Evolutionary conservation across 345 rosid genomes (phyloP).

Genomic region (Corymbia maculata): DNA sequence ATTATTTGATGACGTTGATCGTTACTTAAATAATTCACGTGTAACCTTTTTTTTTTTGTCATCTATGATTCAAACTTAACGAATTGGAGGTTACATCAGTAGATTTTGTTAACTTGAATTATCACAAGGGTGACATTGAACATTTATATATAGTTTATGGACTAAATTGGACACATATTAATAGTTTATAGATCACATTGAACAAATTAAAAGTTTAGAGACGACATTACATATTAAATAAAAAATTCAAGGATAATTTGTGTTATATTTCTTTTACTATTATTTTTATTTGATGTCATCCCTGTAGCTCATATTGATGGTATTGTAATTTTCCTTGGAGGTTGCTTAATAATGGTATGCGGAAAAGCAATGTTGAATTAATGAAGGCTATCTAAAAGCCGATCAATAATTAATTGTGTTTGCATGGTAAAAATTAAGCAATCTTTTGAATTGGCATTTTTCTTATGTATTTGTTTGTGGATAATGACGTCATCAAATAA

Average conservation of each 20-base stretch:
- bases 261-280: neutral
- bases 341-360: neutral
- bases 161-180: neutral
- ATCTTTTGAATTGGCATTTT: neutral
- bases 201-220: neutral
- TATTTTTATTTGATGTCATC: neutral
- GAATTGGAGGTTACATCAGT: neutral
- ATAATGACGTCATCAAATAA: neutral
- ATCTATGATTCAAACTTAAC: neutral
- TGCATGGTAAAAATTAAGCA: neutral
- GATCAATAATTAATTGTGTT: neutral
- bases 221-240: neutral
- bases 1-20: too few species aligned
- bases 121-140: neutral
- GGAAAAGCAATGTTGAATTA: neutral
- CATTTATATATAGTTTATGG: neutral
- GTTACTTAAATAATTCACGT: too few species aligned
- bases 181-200: accelerated
- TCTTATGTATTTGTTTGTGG: neutral
- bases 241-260: neutral
- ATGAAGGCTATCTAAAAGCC: neutral
- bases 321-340: neutral
- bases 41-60: neutral
- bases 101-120: neutral
- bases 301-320: neutral